Evolutionary conservation across 2,329 filamentous ascomycete genomes (phyloP).

Genomic region (Neobulgaria alba): DNA sequence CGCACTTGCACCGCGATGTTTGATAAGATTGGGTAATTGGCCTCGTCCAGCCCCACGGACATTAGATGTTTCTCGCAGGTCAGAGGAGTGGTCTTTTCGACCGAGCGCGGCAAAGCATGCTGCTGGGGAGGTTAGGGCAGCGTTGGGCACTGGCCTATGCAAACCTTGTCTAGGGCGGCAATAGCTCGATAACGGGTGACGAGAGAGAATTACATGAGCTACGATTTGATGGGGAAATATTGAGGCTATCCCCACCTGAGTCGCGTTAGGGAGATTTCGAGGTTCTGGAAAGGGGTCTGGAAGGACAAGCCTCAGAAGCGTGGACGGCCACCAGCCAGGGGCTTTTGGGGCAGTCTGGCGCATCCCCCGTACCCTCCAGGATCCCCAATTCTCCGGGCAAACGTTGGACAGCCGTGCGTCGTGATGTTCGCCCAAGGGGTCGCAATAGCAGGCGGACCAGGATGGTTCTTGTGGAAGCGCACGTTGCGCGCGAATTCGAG

Average conservation of each 20-base stretch:
- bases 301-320: too few relatives aligned
- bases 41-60: slow-evolving; percentile 4
- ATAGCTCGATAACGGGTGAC: slow-evolving; percentile 6
- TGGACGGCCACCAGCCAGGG: too few relatives aligned
- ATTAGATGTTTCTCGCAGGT: slow-evolving; percentile 18
- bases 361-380: too few relatives aligned
- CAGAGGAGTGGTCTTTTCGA: slow-evolving; percentile 3
- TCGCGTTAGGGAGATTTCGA: too few relatives aligned
- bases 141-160: slow-evolving; percentile 10
- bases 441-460: slow-evolving; percentile 1
- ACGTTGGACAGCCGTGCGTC: background rate
- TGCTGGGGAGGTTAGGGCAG: background rate
- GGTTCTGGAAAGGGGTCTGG: too few relatives aligned
- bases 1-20: slow-evolving; percentile 1
- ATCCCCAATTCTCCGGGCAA: background rate
- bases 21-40: background rate
- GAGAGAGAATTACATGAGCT: background rate
- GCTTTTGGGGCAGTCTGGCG: too few relatives aligned
- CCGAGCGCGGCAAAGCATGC: slow-evolving; percentile 3
- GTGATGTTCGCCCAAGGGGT: slow-evolving; percentile 3
- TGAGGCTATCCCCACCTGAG: too few relatives aligned
- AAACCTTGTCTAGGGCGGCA: slow-evolving; percentile 6
- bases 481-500: slow-evolving; percentile 10
- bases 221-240: too few relatives aligned
- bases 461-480: slow-evolving; percentile 7